phyloP scores from a whole-genome alignment of 805 yeast species.

The Spathaspora girioi region DNA sequence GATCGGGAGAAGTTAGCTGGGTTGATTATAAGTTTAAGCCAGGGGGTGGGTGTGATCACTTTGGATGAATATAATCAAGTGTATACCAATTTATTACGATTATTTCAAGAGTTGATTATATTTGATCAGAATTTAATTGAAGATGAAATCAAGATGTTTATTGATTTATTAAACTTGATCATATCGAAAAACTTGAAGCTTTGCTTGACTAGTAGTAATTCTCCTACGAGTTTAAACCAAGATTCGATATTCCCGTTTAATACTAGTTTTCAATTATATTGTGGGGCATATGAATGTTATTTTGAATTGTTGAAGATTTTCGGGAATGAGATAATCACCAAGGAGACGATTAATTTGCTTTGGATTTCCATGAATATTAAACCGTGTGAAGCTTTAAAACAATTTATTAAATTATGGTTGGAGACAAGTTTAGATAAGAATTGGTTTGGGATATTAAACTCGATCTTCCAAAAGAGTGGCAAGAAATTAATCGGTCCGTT shows the following conservation, averaged over 20 bases:
- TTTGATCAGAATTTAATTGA: conserved; percentile 34
- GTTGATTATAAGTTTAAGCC: conserved; percentile 23
- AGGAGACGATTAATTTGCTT: conserved; percentile 47
- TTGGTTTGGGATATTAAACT: conserved; percentile 60
- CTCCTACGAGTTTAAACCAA: conserved; percentile 35
- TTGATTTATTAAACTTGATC: conserved; percentile 21
- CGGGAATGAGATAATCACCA: conserved; percentile 31
- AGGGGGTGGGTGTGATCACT: conserved; percentile 29
- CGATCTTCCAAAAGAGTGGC: conserved; percentile 44
- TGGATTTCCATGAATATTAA: conserved; percentile 59
- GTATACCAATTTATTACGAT: conserved; percentile 18
- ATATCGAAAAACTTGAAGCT: conserved; percentile 33
- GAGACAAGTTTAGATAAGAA: conserved; percentile 42
- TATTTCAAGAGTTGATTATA: conserved; percentile 36
- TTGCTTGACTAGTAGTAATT: conserved; percentile 26
- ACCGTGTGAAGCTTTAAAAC: conserved; percentile 41
- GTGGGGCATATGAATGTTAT: conserved; percentile 52
- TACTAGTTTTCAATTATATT: conserved; percentile 36
- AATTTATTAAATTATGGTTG: conserved; percentile 58
- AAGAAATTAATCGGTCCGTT: conserved; percentile 39
- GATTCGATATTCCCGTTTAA: conserved; percentile 45
- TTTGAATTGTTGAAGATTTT: conserved; percentile 53
- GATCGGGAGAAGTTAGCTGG: conserved; percentile 22
- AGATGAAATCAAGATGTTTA: conserved; percentile 28
- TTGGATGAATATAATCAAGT: conserved; percentile 24